Evolutionary conservation across 139 green algal genomes (phyloP).

Genomic region (Chlorella ohadii): DNA sequence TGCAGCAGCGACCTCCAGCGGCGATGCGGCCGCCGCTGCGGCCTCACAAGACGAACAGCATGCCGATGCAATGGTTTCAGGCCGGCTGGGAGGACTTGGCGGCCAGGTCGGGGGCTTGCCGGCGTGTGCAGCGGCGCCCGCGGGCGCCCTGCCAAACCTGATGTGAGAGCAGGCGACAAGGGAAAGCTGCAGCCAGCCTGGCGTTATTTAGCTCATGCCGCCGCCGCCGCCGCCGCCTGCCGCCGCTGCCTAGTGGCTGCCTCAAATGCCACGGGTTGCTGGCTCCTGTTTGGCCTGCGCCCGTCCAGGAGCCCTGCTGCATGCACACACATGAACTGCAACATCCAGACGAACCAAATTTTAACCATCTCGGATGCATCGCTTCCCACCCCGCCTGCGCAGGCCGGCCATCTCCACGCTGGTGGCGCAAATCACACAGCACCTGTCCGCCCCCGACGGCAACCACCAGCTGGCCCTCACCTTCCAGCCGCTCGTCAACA

Average conservation of each 20-base stretch:
- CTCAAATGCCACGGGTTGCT: too few species aligned
- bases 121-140: neutral
- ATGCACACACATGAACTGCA: too few species aligned
- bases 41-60: too few species aligned
- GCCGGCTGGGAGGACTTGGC: too few species aligned
- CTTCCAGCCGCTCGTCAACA: conserved; percentile 36
- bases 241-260: too few species aligned
- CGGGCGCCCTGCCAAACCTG: neutral
- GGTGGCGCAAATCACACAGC: conserved; percentile 26
- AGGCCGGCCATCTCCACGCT: conserved; percentile 32
- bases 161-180: neutral
- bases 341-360: too few species aligned
- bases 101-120: neutral
- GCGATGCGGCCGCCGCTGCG: too few species aligned
- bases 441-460: conserved; percentile 25
- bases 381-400: neutral
- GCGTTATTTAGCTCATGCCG: neutral
- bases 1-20: too few species aligned
- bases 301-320: neutral
- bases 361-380: too few species aligned
- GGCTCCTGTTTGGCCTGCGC: too few species aligned
- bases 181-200: neutral
- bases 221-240: neutral
- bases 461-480: conserved; percentile 33
- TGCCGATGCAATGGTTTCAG: too few species aligned